Percentiles rank a stretch among this genome's conserved stretches.
Conservation (phyloP, 768 basidiomycete species). For the Russula sp. region DNA sequence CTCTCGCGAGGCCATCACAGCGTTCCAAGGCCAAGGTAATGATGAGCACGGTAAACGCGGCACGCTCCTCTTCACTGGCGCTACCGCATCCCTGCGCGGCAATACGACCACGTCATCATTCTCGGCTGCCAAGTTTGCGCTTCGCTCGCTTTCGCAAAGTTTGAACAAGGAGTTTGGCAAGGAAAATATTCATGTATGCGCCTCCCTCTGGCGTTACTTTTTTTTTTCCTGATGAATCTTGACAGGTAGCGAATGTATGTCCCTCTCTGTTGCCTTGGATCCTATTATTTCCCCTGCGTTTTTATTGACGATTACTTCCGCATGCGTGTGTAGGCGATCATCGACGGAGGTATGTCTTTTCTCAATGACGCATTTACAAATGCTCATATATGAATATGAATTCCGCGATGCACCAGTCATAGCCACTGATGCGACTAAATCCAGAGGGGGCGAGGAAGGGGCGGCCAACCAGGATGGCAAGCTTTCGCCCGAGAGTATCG, state of each 20-base stretch:
- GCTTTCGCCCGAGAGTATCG: slow-evolving; percentile 66
- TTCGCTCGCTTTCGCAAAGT: slow-evolving; percentile 45
- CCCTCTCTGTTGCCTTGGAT: not conserved
- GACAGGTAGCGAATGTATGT: slow-evolving; percentile 18
- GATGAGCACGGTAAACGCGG: slow-evolving; percentile 38
- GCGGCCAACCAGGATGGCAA: slow-evolving; percentile 46
- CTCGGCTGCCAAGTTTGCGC: slow-evolving; percentile 43
- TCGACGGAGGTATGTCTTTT: slow-evolving; percentile 55
- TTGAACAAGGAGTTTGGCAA: slow-evolving; percentile 46
- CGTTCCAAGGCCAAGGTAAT: slow-evolving; percentile 39
- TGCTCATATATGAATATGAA: not conserved
- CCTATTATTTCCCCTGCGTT: not conserved
- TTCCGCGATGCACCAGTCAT: slow-evolving; percentile 33
- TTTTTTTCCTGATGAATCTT: not conserved
- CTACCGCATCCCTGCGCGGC: slow-evolving; percentile 43
- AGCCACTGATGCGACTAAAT: slow-evolving; percentile 10
- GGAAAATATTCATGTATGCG: slow-evolving; percentile 44
- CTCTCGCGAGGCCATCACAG: slow-evolving; percentile 37
- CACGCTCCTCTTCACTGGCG: slow-evolving; percentile 46
- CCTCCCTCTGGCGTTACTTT: not conserved
- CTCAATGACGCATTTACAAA: no score
- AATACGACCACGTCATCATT: slow-evolving; percentile 42
- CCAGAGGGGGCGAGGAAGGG: slow-evolving; percentile 37
- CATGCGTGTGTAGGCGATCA: slow-evolving; percentile 48
- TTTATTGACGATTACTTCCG: not conserved